Evolutionary conservation across 441 rosid genomes (phyloP), one percentile per base, ranked within the genome.

Genomic region (Hura crepitans): DNA sequence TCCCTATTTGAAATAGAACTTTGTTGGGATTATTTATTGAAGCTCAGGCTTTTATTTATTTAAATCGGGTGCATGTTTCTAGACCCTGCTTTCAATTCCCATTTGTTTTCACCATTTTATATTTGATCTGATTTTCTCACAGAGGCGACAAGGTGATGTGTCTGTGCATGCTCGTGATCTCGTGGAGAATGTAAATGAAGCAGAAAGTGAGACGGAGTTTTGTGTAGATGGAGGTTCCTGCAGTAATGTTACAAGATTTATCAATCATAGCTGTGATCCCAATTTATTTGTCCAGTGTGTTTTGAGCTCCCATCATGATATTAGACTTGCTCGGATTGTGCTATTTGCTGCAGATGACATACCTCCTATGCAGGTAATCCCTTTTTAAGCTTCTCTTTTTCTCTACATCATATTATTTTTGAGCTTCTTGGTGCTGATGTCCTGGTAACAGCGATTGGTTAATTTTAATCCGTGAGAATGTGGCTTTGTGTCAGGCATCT

Each of bases 241-340:
- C 57, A 83, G 86, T 30, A 85, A 82, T 46, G 73, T 85, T 57
- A 78, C 88, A 6, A 78, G 88, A 65, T 85, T 79, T 69, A 76
- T 85, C 61, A 82, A 85, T 70, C 85, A 81, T 63, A 81, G 86
- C 72, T 85, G 86, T 5, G 82, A 74, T 68, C 86, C 86, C 8
- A 82, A 85, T 69, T 81, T 82, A 39, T 82, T 80, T 23, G 88
- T 85, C 25, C 85, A 81, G 57, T 79, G 88, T 64, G 60, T 85
- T 70, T 61, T 85, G 71, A 85, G 88, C 64, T 67, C 82, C 39
- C 83, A 81, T 73, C 80, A 47, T 30, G 88, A 85, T 62, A 61
- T 81, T 60, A 76, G 78, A 78, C 79, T 85, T 62, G 86, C 84
- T 54, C 76, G 85, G 17, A 78, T 81, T 45, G 79, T 83, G 47